Evolutionary conservation across 2,329 filamentous ascomycete species (phyloP), one percentile per base, ranked within the genome.

Genomic region (Pseudofabraea citricarpa): DNA sequence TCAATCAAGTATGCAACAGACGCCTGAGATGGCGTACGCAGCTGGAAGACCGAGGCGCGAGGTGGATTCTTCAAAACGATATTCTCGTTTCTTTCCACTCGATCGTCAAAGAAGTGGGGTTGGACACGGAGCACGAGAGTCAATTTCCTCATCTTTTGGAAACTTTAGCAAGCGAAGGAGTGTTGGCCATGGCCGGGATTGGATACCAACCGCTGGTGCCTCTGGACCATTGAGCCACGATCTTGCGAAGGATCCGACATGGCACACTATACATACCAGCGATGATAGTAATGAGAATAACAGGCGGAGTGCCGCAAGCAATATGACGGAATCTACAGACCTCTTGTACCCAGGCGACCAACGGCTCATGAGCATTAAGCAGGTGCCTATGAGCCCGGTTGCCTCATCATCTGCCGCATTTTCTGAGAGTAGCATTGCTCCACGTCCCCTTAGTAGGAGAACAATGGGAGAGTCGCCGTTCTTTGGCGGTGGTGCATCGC

Each of bases 401-500:
- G 20, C 41, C 12, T 35, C 22, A 31, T 27, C 38, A 33, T 41
- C 31, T n/a, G 27, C 6, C 15, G 16, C 26, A 23, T 27, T 36
- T 18, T 47, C 41, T 21, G 31, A 45, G 19, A 51, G 36, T 20
- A 50, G 45, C 40, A 40, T 18, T 6, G 41, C 39, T 31, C 44
- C 37, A 23, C 47, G 53, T 5, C 56, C 56, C 18, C 44, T 59
- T 0, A 54, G 49, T 26, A 45, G 59, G 35, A 47, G 58, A 9
- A 23, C n/a, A 23, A 33, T 49, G 12, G 56, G 56, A 9, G 49
- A 49, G 3, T 56, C 55, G 6, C 57, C 58, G 6, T 62, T 62
- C 45, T 60, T 60, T 26, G 49, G 49, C 5, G 35, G 35, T n/a
- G 53, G 55, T 20, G 46, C 46, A 13, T 40, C 38, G 12, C 36